These are phyloP conservation scores for Amaranthus palmeri DNA, from an alignment of 148 eudicot genomes.

Conservation along the genomic window DNA sequence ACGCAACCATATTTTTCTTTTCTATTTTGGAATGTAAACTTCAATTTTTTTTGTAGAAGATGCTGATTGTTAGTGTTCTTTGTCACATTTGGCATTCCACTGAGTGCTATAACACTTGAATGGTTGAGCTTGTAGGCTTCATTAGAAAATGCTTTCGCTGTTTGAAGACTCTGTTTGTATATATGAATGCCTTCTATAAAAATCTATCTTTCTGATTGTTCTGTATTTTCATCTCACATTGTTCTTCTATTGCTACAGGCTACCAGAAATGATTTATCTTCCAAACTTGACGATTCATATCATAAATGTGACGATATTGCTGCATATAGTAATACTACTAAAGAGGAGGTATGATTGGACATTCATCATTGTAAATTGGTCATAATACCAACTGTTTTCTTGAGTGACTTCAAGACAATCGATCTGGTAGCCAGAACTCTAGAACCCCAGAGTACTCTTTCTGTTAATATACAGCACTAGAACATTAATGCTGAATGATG, in stretches of 20 bases:
- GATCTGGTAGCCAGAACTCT: not conserved
- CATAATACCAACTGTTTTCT: not conserved
- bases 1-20: not conserved
- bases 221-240: not conserved
- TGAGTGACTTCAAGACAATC: not conserved
- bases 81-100: not conserved
- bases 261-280: conserved; percentile 21
- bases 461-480: not conserved
- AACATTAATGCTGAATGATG: too few relatives aligned
- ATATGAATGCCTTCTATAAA: not conserved
- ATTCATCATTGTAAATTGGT: conserved; percentile 2
- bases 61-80: not conserved
- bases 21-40: not conserved
- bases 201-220: not conserved
- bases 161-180: not conserved
- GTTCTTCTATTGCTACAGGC: conserved; percentile 14
- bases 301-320: conserved; percentile 20
- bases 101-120: not conserved
- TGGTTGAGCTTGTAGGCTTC: not conserved
- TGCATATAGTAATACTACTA: conserved; percentile 14
- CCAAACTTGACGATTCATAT: conserved; percentile 22
- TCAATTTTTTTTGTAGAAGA: not conserved
- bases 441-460: not conserved
- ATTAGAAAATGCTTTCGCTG: not conserved
- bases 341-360: conserved; percentile 22